A percentile compares a stretch with the other conserved stretches of the same genome.
These are phyloP conservation scores for Schwanniomyces occidentalis DNA, from an alignment of 805 yeast species.

Conservation along the genomic window DNA sequence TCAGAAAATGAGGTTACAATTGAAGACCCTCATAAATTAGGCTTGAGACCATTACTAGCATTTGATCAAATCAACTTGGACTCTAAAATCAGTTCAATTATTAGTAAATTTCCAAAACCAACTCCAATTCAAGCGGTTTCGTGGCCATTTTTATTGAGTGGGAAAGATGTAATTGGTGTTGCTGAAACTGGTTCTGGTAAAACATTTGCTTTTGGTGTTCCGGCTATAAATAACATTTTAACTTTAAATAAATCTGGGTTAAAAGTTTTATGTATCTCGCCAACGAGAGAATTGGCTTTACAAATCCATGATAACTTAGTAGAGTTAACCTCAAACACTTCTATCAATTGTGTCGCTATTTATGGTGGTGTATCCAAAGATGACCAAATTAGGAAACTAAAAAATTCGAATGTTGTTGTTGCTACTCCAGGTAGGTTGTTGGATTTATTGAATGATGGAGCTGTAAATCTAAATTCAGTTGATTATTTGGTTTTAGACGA, in stretches of 20 bases:
- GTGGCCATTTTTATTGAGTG: constrained; percentile 85
- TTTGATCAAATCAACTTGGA: constrained; percentile 61
- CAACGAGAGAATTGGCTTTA: constrained; percentile 96
- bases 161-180: constrained; percentile 90
- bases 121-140: constrained; percentile 94
- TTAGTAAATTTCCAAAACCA: constrained; percentile 80
- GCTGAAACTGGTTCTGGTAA: constrained; percentile 99
- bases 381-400: constrained; percentile 75
- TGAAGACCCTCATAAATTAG: constrained; percentile 60
- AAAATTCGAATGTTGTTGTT: constrained; percentile 73
- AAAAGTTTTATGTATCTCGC: constrained; percentile 84
- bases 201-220: constrained; percentile 96
- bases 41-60: constrained; percentile 66
- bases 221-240: constrained; percentile 79
- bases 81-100: constrained; percentile 54
- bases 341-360: constrained; percentile 74
- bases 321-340: constrained; percentile 58
- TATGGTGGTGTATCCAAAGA: constrained; percentile 98
- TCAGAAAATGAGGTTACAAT: constrained; percentile 74
- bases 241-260: constrained; percentile 50
- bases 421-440: constrained; percentile 98
- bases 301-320: constrained; percentile 87
- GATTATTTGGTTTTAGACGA: constrained; percentile 89
- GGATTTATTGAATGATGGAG: constrained; percentile 87
- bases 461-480: constrained; percentile 65